A percentile compares a stretch with the other conserved stretches of the same genome.
Evolutionary conservation across 2,329 filamentous ascomycete genomes (phyloP).

Genomic region (Didymella pomorum): DNA sequence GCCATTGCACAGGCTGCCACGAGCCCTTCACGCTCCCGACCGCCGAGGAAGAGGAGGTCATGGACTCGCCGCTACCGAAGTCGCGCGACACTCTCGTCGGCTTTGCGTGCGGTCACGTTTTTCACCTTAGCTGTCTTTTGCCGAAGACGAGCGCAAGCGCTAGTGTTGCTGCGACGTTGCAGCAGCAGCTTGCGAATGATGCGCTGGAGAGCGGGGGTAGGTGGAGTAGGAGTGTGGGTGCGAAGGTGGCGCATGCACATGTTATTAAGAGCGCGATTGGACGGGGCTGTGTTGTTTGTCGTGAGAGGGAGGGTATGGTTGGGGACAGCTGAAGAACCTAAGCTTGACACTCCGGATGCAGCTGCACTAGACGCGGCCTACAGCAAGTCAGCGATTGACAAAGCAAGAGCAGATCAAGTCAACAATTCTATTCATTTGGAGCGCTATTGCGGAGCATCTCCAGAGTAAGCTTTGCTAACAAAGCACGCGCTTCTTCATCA

Average conservation of each 20-base stretch:
- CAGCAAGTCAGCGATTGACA: too few relatives aligned
- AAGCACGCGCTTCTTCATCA: too few relatives aligned
- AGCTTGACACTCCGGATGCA: too few relatives aligned
- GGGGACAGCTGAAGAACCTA: conserved; percentile 10
- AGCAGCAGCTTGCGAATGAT: conserved; percentile 51
- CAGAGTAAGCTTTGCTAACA: too few relatives aligned
- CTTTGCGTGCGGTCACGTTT: conserved; percentile 83
- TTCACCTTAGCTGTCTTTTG: conserved; percentile 77
- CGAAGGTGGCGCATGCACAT: conserved; percentile 68
- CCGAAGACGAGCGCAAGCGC: conserved; percentile 53
- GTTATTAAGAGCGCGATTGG: conserved; percentile 80
- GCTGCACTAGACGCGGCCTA: too few relatives aligned
- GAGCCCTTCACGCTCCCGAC: conserved; percentile 44
- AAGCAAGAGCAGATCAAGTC: too few relatives aligned
- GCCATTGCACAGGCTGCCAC: conserved; percentile 48
- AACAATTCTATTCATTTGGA: too few relatives aligned
- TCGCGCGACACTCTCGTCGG: conserved; percentile 73
- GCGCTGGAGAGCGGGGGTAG: conserved; percentile 56
- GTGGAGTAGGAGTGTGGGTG: conserved; percentile 72
- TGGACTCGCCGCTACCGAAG: conserved; percentile 36
- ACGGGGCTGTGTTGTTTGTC: conserved; percentile 50
- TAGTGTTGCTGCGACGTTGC: conserved; percentile 53
- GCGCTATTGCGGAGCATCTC: too few relatives aligned
- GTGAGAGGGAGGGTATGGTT: conserved; percentile 34
- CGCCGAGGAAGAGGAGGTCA: conserved; percentile 39